Base-by-base conservation (phyloP, 1,139 yeast genomes). In the Suhomyces maxii region DNA sequence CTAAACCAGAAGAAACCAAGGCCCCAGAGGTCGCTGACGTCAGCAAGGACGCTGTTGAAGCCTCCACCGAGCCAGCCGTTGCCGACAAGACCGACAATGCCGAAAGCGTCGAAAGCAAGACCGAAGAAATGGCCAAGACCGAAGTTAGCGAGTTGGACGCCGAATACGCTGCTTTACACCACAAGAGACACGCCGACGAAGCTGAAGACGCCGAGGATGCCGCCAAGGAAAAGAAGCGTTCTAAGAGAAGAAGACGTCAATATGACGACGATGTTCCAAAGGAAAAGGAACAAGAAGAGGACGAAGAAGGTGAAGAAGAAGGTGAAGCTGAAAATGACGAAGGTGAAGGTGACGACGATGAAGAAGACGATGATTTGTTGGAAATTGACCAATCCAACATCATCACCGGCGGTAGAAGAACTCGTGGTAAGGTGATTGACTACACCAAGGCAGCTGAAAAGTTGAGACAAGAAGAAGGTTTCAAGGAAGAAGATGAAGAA, bases 361-460 rank as follows among this genome's bases (percentile, higher is more conserved):
- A 74, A 34, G 95, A 84, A 35, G 96, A 88, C 37, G 96, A 89
- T 58, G 95, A 86, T 57, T 74, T 89, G 57, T 80, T 80, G 13
- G 97, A 88, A 65, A 89, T 91, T 57, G 97, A 90, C 61, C 77
- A 86, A 37, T 73, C 91, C 40, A 91, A 91, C 66, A 90, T 90
- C 62, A 88, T 90, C 53, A 76, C 86, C 26, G 73, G 83, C 26
- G 96, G 96, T 11, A 80, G 96, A 67, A 86, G 98, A 73, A 89
- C 97, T 10, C 82, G 97, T 57, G 96, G 97, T 18, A 87, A 85
- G 63, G 86, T 86, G 32, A 86, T 91, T 58, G 97, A 91, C 67
- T 91, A 86, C 66, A 77, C 82, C 51, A 85, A 88, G 67, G 91
- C 95, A n/a, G 89, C 90, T 28, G 87, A 81, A 53, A 80, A 87